Base-by-base conservation (phyloP, 257 asterid species). In the Solanum sejunctum region DNA sequence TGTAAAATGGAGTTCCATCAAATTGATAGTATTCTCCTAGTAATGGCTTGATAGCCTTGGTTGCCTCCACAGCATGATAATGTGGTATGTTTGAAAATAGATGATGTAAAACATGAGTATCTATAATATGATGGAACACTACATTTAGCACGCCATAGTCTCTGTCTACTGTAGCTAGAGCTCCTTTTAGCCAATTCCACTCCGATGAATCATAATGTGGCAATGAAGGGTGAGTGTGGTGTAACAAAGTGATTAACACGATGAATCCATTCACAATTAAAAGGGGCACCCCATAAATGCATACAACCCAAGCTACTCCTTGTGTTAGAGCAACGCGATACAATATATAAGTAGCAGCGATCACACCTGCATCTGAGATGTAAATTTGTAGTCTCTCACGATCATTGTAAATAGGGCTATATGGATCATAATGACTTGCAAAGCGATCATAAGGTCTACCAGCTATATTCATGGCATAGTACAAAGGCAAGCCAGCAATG, bases 391-490 rank as follows among this genome's bases (percentile, higher is more conserved):
- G 8, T 0, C 87, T 82, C 28, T 84, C 87, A 3, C 77, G 83
- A 0, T 77, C 69, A 20, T 43, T 10, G 12, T 85, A 85, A 5
- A 85, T 85, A 3, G 87, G 87, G 51, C 87, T 49, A 39, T 85
- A 54, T 23, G 87, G 87, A 47, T 85, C 47, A 18, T 6, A 85
- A 3, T 78, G 87, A 32, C 87, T 78, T 8, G 87, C 84, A 55
- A 77, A 85, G 2, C 84, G 80, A 3, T 61, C 80, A 18, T 77
- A 85, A 10, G 26, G 45, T 61, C 43, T 78, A 1, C 87, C 87
- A 3, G 69, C 36, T 61, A 61, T 9, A 36, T 69, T 69, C 15
- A 69, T 28, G 49, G 51, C 1, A 36, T 15, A 69, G 23, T 69
- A 69, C 7, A 69, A 36, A 32, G 51, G 77, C 11, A 36, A 36